Base-by-base conservation (phyloP, 2,329 filamentous ascomycete genomes). In the Biscogniauxia sp. region DNA sequence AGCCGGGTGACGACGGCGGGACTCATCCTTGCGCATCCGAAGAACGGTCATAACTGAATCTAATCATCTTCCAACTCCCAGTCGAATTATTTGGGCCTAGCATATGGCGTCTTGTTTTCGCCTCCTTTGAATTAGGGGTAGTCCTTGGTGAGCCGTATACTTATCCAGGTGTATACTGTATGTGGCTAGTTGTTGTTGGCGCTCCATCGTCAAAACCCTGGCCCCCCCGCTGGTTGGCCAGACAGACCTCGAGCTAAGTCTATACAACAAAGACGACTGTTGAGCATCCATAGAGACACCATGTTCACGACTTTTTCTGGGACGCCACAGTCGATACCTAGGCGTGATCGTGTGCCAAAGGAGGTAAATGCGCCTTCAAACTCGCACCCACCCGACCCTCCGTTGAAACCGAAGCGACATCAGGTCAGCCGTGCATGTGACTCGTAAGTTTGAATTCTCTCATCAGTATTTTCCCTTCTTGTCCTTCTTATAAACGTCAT, bases 371-470 rank as follows among this genome's bases (percentile, higher is more conserved):
- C 52, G 50, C 51, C 53, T 13, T 55, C 61, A 9, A 61, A 37
- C 1, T 49, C 58, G 37, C 58, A 13, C 13, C 64, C 66, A 13
- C 66, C 66, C 20, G 66, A 68, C 37, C 63, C 63, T 26, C 57
- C 66, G 25, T 41, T 68, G 50, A 63, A 61, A 58, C 67, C 65
- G 11, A 69, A 69, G 59, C 62, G 67, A 49, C 61, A 64, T 19
- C 67, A 69, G 58, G 66, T 69, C n/a, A 63, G 65, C 41, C 64
- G 67, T 32, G 67, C 67, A 53, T 69, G 66, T 70, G 65, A 78
- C 74, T 52, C 78, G 78, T 68, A 72, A 74, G 61, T 73, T 25
- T 56, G 4, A 51, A 51, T 53, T 20, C 37, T 6, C 41, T 55
- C 9, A 32, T 32, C 6, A 4, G 4, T 32, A 7, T 32, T n/a